Evolutionary conservation across 495 filamentous ascomycete genomes (phyloP), one percentile per base, ranked within the genome.

Genomic region (Aspergillus conjunctus): DNA sequence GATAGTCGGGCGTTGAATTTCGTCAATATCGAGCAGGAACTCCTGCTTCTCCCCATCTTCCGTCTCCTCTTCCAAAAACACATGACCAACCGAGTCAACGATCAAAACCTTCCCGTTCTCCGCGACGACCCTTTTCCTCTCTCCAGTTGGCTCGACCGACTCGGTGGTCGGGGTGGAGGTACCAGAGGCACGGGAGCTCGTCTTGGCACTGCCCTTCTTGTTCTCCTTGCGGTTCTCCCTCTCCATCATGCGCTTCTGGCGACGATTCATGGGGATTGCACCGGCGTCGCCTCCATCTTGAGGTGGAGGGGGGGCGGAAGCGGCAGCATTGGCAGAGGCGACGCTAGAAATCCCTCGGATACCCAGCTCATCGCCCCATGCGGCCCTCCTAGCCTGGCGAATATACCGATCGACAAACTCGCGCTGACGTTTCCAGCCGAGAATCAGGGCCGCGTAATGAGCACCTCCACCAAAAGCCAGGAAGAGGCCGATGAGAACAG

Each of bases 41-140:
- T 98, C 92, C 52, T 87, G 82, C 12, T 81, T 83, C 26, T 90
- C 84, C 37, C 94, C 95, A 7, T 97, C 89, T 67, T 93, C 92
- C 31, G 88, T 88, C 65, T 89, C 86, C 62, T 96, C 90, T 68
- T 97, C 91, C 14, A 98, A 78, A 73, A 88, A 98, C 22, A 98
- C 94, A 69, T 95, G 91, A 7, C 94, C 94, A 17, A 87, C 77
- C 0, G 90, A 90, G 74, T 98, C 94, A 7, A 98, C 94, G 60
- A 98, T 88, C 41, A 98, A 73, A 0, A 94, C 81, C 76, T 98
- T 98, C 44, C 94, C 94, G 69, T 98, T 98, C 79, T 96, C 89
- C 2, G 92, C 93, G 26, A 92, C 83, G 18, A 98, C 89, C 11
- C 87, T 77, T 81, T 92, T 93, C 73, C 88, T 91, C 41, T 88